Evolutionary conservation across 208 protist species (phyloP), one percentile per base, ranked within the genome.

Genomic region (Trypanosoma grayi): DNA sequence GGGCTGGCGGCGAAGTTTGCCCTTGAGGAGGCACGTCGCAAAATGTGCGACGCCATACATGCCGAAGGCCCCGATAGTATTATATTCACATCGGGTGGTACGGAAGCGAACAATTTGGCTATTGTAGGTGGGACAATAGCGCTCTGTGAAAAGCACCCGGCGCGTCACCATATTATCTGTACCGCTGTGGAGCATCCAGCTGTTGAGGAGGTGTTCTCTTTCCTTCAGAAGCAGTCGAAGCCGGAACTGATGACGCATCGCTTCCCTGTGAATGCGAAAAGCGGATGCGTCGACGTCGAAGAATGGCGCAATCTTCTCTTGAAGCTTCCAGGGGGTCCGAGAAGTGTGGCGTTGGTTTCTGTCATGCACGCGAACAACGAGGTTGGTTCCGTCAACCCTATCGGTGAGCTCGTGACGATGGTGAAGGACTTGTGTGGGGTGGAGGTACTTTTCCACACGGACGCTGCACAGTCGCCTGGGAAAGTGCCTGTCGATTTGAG

Each of bases 341-440:
- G 55, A 41, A 76, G 34, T 16, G 81, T 83, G 0, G 77, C 79
- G 4, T 57, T 99, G 6, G 87, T 99, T 13, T 93, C 83, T 2
- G 61, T 98, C 18, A 98, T 99, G 97, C 93, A 94, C 40, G 91
- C 94, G 18, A 99, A 99, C 73, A 99, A 99, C 69, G 96, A 98
- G 56, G 76, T 94, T 18, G 97, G 96, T 9, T 67, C 87, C 0
- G 66, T 98, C 13, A 94, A 98, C 70, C 89, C 89, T 20, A 88
- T 99, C 25, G 41, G 22, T 20, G 88, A 87, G 52, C 80, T 99
- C 28, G 79, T 74, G 33, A 44, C 62, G 11, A 44, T 94, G 8
- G 60, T 77, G 0, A 87, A 93, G 61, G 55, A 77, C 30, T n/a
- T 86, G 36, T 90, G 87, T 45, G 84, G 86, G 0, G 14, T 18